Conservation (phyloP, 208 protist species). For the Leishmania martiniquensis region DNA sequence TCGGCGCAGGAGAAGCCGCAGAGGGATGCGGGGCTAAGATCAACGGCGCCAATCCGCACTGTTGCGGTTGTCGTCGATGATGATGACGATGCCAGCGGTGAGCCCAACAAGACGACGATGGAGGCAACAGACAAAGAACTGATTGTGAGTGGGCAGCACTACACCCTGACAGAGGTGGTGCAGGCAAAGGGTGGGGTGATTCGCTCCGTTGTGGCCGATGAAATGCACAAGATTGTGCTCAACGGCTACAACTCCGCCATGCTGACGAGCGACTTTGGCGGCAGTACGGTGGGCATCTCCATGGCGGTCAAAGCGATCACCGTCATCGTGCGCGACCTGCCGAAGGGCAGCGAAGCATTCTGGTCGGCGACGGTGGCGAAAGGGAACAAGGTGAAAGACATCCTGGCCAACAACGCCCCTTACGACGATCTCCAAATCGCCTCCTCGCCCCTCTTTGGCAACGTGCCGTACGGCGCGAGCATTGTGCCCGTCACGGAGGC, state of each 20-base stretch:
- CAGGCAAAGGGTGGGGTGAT: conserved; percentile 30
- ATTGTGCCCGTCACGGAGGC: conserved; percentile 28
- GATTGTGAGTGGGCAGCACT: conserved; percentile 15
- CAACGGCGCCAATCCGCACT: conserved; percentile 19
- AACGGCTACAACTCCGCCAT: conserved; percentile 55
- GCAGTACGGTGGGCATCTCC: conserved; percentile 43
- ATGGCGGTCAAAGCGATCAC: conserved; percentile 32
- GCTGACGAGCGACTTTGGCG: conserved; percentile 38
- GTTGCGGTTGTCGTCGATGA: conserved; percentile 23
- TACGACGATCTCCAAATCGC: conserved; percentile 50
- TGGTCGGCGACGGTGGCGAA: conserved; percentile 50
- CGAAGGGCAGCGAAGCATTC: conserved; percentile 38
- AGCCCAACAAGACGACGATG: background rate
- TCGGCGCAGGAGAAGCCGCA: background rate
- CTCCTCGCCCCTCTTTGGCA: conserved; percentile 66
- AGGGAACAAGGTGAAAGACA: conserved; percentile 44
- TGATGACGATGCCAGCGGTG: background rate
- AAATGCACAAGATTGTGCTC: conserved; percentile 30
- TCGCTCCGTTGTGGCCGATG: conserved; percentile 37
- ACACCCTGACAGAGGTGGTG: conserved; percentile 39
- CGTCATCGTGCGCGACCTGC: conserved; percentile 26
- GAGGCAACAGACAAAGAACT: conserved; percentile 26
- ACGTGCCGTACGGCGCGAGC: conserved; percentile 34
- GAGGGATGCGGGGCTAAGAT: background rate
- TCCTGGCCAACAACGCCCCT: conserved; percentile 41